Evolutionary conservation across 371 early-diverging fungal species (phyloP).

Genomic region (Syncephalis fuscata): DNA sequence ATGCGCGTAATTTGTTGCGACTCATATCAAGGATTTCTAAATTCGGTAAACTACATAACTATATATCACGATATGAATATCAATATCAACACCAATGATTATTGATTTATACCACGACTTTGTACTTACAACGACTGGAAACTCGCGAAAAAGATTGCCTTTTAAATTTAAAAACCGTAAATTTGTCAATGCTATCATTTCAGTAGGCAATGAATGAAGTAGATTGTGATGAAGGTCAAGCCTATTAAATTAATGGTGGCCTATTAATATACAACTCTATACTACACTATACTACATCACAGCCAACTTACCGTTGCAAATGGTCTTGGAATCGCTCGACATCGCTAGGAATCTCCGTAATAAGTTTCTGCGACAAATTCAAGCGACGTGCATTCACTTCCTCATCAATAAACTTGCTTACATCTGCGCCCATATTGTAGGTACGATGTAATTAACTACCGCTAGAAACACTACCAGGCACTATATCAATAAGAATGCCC

Average conservation of each 20-base stretch:
- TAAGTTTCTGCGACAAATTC: neutral
- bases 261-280: neutral
- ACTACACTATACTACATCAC: no score
- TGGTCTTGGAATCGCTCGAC: neutral
- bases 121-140: slow-evolving; percentile 12
- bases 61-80: no score
- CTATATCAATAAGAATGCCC: no score
- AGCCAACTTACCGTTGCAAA: neutral
- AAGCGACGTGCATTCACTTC: neutral
- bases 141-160: slow-evolving; percentile 13
- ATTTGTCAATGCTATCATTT: slow-evolving; percentile 5
- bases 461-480: no score
- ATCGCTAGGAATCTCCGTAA: neutral
- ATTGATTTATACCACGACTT: no score
- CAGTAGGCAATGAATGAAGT: slow-evolving; percentile 11
- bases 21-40: slow-evolving; percentile 17
- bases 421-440: neutral
- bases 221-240: slow-evolving; percentile 16
- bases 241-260: slow-evolving; percentile 3
- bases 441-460: no score
- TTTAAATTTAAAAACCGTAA: slow-evolving; percentile 19
- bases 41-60: slow-evolving; percentile 8
- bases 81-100: no score
- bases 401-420: neutral
- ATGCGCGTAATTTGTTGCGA: slow-evolving; percentile 14